These are phyloP conservation scores for Melampsora occidentalis DNA, from an alignment of 1,284 basidiomycete genomes.

Conservation along the genomic window DNA sequence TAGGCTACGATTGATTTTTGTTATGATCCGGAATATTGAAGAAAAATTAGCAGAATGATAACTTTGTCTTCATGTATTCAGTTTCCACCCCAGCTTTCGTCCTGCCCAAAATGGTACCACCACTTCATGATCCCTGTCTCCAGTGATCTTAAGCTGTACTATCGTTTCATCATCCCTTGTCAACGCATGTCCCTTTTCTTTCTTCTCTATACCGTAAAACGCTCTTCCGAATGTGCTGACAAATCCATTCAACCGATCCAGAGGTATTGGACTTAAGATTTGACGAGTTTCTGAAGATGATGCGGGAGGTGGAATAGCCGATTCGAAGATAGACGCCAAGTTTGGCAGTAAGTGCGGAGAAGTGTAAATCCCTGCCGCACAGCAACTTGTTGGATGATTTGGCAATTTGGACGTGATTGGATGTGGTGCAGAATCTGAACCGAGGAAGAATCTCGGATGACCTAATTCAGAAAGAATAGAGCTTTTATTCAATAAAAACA, in stretches of 20 bases:
- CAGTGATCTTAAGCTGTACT: slow-evolving; percentile 53
- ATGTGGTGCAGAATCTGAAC: slow-evolving; percentile 96
- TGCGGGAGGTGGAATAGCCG: slow-evolving; percentile 80
- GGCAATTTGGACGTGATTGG: slow-evolving; percentile 73
- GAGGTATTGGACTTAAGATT: slow-evolving; percentile 59
- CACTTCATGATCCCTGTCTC: slow-evolving; percentile 52
- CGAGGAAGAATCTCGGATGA: slow-evolving; percentile 94
- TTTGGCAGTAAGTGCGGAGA: slow-evolving; percentile 35
- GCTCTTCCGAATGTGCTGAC: slow-evolving; percentile 70
- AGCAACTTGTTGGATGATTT: neutral
- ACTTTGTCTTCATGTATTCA: too few species aligned
- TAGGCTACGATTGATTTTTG: too few species aligned
- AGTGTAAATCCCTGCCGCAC: slow-evolving; percentile 40
- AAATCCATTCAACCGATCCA: slow-evolving; percentile 75
- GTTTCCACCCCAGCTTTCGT: slow-evolving; percentile 73
- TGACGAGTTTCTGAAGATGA: slow-evolving; percentile 81
- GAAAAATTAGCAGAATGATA: too few species aligned
- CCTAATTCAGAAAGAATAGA: slow-evolving; percentile 57
- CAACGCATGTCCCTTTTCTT: slow-evolving; percentile 46
- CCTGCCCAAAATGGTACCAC: slow-evolving; percentile 92
- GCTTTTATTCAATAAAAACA: neutral
- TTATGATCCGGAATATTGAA: too few species aligned
- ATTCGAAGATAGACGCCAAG: slow-evolving; percentile 91
- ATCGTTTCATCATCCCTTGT: slow-evolving; percentile 56
- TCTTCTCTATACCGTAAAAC: slow-evolving; percentile 65